A percentile compares a stretch with the other conserved stretches of the same genome.
phyloP scores from a whole-genome alignment of 2,329 filamentous ascomycete genomes.

The Alternaria gansuensis region DNA sequence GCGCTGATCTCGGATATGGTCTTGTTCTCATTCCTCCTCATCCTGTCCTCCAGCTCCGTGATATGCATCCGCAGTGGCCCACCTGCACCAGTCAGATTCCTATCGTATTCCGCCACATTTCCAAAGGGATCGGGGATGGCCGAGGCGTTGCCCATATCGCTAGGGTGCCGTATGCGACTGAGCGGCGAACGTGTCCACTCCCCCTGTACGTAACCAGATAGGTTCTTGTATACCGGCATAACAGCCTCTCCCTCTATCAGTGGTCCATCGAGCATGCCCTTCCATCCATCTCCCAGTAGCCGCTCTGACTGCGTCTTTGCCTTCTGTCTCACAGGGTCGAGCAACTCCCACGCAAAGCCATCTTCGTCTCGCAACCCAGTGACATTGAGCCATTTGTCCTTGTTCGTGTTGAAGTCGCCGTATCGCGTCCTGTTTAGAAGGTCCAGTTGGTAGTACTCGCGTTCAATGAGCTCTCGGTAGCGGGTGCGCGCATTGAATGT shows the following conservation, averaged over 20 bases:
- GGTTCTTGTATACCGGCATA: slow-evolving; percentile 76
- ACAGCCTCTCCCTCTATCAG: slow-evolving; percentile 49
- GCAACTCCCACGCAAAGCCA: slow-evolving; percentile 78
- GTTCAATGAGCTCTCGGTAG: slow-evolving; percentile 59
- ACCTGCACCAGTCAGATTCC: slow-evolving; percentile 77
- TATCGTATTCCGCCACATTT: slow-evolving; percentile 68
- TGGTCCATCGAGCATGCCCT: slow-evolving; percentile 46
- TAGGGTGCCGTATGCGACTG: slow-evolving; percentile 59
- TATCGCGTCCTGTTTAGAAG: slow-evolving; percentile 50
- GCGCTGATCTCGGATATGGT: slow-evolving; percentile 74
- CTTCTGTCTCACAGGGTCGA: slow-evolving; percentile 71
- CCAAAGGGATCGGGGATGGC: slow-evolving; percentile 75
- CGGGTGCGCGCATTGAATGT: slow-evolving; percentile 45
- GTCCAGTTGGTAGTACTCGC: slow-evolving; percentile 61
- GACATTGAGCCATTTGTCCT: slow-evolving; percentile 63
- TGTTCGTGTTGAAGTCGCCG: slow-evolving; percentile 60
- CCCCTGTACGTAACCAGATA: slow-evolving; percentile 79
- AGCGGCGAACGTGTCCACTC: slow-evolving; percentile 71
- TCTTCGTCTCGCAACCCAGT: slow-evolving; percentile 79
- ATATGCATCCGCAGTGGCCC: slow-evolving; percentile 76
- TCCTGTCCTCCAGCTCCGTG: slow-evolving; percentile 60
- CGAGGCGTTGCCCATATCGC: slow-evolving; percentile 59
- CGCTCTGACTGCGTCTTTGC: slow-evolving; percentile 65
- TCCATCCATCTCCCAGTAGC: slow-evolving; percentile 50
- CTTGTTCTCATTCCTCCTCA: slow-evolving; percentile 44